Conservation (phyloP, 345 rosid species). For the Euphorbia peplus region DNA sequence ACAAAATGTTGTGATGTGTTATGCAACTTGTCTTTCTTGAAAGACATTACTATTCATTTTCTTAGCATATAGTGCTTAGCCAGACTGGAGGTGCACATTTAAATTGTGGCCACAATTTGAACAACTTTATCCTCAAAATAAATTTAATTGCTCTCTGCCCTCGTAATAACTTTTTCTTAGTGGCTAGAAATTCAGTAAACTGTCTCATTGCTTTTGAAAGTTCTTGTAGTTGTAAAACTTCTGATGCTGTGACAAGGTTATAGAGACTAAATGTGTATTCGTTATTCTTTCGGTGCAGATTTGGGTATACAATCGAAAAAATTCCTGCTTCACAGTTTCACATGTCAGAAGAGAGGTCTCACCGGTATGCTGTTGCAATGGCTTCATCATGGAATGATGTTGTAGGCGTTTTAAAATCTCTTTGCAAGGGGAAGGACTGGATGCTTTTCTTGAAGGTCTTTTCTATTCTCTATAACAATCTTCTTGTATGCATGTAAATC, state of each 20-base stretch:
- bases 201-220: neutral
- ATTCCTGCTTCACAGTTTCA: constrained; percentile 59
- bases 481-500: neutral
- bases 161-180: neutral
- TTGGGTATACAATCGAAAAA: constrained; percentile 76
- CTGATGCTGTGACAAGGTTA: neutral
- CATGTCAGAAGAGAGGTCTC: constrained; percentile 59
- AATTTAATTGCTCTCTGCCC: neutral
- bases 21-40: neutral
- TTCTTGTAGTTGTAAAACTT: neutral
- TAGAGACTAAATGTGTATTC: neutral
- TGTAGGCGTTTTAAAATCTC: constrained; percentile 48
- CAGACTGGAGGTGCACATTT: neutral
- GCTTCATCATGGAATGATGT: constrained; percentile 67
- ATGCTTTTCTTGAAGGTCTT: constrained; percentile 70
- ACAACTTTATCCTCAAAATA: neutral
- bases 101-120: neutral
- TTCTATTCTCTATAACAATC: neutral
- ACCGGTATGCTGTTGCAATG: constrained; percentile 40
- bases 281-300: constrained; percentile 46
- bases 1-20: constrained; percentile 1
- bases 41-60: neutral
- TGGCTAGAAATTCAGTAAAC: neutral
- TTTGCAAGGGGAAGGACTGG: constrained; percentile 81
- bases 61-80: neutral